phyloP scores from a whole-genome alignment of 2,329 filamentous ascomycete genomes.

The Chaetothyriales sp. region DNA sequence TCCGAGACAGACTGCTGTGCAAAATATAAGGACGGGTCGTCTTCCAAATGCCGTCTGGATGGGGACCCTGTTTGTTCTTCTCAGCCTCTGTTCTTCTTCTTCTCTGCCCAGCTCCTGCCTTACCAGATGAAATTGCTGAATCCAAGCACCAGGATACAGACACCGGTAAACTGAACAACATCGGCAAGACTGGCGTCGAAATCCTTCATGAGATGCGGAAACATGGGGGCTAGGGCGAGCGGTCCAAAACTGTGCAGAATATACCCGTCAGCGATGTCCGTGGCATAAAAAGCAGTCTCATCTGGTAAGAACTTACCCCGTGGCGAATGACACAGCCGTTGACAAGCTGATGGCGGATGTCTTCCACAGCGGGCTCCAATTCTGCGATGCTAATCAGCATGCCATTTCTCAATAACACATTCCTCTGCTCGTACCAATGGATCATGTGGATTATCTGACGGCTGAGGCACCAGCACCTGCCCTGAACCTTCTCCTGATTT shows the following conservation, averaged over 20 bases:
- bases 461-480: slow-evolving; percentile 36
- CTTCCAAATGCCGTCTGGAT: slow-evolving; percentile 41
- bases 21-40: slow-evolving; percentile 38
- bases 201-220: slow-evolving; percentile 40
- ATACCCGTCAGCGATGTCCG: neutral
- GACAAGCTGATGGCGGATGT: slow-evolving; percentile 33
- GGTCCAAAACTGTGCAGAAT: slow-evolving; percentile 36
- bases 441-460: slow-evolving; percentile 32
- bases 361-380: slow-evolving; percentile 37
- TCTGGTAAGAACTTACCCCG: slow-evolving; percentile 23
- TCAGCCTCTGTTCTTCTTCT: neutral
- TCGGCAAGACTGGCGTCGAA: slow-evolving; percentile 39
- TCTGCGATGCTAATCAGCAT: slow-evolving; percentile 18
- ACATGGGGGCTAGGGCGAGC: slow-evolving; percentile 43
- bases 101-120: neutral
- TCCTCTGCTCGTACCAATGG: slow-evolving; percentile 23
- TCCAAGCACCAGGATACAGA: slow-evolving; percentile 41
- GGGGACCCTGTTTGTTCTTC: slow-evolving; percentile 35
- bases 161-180: slow-evolving; percentile 42
- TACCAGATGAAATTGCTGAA: slow-evolving; percentile 48
- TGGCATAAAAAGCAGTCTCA: slow-evolving; percentile 33
- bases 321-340: slow-evolving; percentile 35
- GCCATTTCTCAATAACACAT: neutral
- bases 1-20: slow-evolving; percentile 37
- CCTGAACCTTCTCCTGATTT: slow-evolving; percentile 29